Percentiles rank a stretch among this genome's conserved stretches.
Conservation (phyloP, 352 stramenopile species). For the Pythium rhizo-oryzae region DNA sequence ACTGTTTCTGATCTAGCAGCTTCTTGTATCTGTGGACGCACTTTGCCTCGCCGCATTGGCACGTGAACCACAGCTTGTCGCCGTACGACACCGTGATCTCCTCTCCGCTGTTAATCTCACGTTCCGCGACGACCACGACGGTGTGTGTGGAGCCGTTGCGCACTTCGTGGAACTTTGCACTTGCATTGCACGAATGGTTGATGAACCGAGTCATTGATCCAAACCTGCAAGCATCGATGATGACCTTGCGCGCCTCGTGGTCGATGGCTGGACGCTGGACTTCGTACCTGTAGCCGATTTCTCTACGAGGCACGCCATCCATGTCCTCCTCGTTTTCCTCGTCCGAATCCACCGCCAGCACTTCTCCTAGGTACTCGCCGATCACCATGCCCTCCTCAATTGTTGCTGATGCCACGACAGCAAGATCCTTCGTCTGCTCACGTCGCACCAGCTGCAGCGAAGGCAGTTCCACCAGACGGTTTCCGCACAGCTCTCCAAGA, state of each 20-base stretch:
- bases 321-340: not conserved
- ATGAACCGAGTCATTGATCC: not conserved
- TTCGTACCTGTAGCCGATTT: not conserved
- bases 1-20: too few species aligned
- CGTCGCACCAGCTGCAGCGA: not conserved
- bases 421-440: not conserved
- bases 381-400: not conserved
- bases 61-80: too few species aligned
- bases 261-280: not conserved
- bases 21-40: too few species aligned
- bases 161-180: not conserved
- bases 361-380: not conserved
- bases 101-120: too few species aligned
- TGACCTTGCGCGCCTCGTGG: not conserved
- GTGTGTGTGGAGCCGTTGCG: too few species aligned
- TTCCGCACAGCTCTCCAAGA: not conserved
- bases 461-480: not conserved
- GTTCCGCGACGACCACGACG: too few species aligned
- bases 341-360: not conserved
- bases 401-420: not conserved
- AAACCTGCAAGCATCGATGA: not conserved
- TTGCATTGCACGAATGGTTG: slow-evolving; percentile 4
- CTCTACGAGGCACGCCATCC: not conserved
- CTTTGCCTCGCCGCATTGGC: too few species aligned
- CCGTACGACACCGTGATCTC: too few species aligned